Evolutionary conservation across 768 basidiomycete species (phyloP).

Genomic region (Agrocybe pediades): DNA sequence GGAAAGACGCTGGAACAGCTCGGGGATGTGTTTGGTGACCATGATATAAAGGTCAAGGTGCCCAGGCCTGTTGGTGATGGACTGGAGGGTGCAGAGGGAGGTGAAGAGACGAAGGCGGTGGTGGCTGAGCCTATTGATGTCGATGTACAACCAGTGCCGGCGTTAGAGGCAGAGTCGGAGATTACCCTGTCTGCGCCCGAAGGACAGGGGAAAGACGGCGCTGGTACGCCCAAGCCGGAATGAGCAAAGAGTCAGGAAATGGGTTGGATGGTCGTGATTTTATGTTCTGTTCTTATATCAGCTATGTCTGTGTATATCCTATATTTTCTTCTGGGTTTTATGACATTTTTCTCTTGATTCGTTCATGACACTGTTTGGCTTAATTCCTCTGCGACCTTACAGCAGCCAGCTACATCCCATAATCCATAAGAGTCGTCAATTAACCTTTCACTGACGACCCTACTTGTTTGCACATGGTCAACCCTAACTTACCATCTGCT

Average conservation of each 20-base stretch:
- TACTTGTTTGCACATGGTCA: no score
- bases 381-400: no score
- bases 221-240: background rate
- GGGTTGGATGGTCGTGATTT: background rate
- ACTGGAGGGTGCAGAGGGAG: background rate
- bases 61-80: background rate
- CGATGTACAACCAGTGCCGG: background rate
- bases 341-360: no score
- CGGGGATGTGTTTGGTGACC: conserved; percentile 49
- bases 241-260: background rate
- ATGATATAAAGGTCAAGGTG: conserved; percentile 7
- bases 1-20: conserved; percentile 50
- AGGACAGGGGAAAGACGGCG: background rate
- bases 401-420: no score
- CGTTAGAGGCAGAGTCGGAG: conserved; percentile 7
- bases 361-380: no score
- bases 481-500: no score
- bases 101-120: background rate
- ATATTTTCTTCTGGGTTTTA: no score
- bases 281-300: no score
- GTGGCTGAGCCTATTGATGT: conserved; percentile 11
- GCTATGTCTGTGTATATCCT: no score
- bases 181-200: conserved; percentile 5
- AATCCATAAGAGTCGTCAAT: no score
- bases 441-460: no score